Percentiles rank a stretch among this genome's conserved stretches.
Conservation (phyloP, 176 grass and related monocot genomes). For the maize (Zea mays) region Zm-B73-REFERENCE-NAM-5.0 NC_050096.1:49666501-49667000, state of each 20-base stretch:
- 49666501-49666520: slow-evolving; percentile 55
- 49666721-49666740: slow-evolving; percentile 23
- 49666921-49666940: slow-evolving; percentile 9
- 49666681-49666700: slow-evolving; percentile 14
- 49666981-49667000: neutral
- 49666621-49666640: slow-evolving; percentile 68
- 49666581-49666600: slow-evolving; percentile 53
- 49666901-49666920: neutral
- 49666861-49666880: neutral
- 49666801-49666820: slow-evolving; percentile 48
- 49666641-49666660: slow-evolving; percentile 70
- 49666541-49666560: slow-evolving; percentile 34
- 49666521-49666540: slow-evolving; percentile 35
- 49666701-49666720: slow-evolving; percentile 9
- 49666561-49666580: slow-evolving; percentile 50
- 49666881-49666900: neutral
- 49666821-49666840: slow-evolving; percentile 8
- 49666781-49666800: slow-evolving; percentile 10
- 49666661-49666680: slow-evolving; percentile 31
- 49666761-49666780: slow-evolving; percentile 35
- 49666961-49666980: neutral
- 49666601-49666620: slow-evolving; percentile 37
- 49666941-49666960: slow-evolving; percentile 1
- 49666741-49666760: neutral
- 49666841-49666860: neutral